Evolutionary conservation across 371 early-diverging fungal species (phyloP).

Genomic region (Nosema muscidifuracis): DNA sequence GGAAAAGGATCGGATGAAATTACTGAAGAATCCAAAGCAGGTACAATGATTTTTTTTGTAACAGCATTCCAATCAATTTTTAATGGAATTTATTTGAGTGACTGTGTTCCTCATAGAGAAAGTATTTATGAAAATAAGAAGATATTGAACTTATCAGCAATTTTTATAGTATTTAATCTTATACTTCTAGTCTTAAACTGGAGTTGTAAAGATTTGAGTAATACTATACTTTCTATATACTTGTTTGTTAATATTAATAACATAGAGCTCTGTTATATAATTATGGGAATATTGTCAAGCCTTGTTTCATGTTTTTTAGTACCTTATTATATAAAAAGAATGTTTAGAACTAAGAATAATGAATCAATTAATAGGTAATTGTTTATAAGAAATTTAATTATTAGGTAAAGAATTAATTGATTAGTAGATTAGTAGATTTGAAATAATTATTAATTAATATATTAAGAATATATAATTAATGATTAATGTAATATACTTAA

Average conservation of each 20-base stretch:
- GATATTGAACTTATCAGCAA: background rate
- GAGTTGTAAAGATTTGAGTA: background rate
- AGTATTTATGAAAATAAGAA: background rate
- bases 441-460: too few relatives aligned
- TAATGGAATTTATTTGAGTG: conserved; percentile 31
- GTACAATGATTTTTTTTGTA: conserved; percentile 25
- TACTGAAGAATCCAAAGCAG: conserved; percentile 11
- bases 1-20: conserved; percentile 2
- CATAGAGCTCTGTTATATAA: background rate
- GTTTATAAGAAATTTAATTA: too few relatives aligned
- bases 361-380: too few relatives aligned
- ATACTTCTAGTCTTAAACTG: conserved; percentile 3
- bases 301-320: background rate
- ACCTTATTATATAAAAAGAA: background rate
- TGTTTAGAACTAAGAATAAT: background rate
- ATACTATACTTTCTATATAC: background rate
- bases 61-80: conserved; percentile 16
- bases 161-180: background rate
- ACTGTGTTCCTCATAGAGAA: conserved; percentile 28
- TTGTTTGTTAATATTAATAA: background rate
- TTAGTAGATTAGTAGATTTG: too few relatives aligned
- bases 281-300: background rate
- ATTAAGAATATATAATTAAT: too few relatives aligned
- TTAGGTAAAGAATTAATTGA: too few relatives aligned
- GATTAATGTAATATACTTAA: too few relatives aligned